phyloP scores from a whole-genome alignment of 257 asterid species.

The Salvia splendens region DNA sequence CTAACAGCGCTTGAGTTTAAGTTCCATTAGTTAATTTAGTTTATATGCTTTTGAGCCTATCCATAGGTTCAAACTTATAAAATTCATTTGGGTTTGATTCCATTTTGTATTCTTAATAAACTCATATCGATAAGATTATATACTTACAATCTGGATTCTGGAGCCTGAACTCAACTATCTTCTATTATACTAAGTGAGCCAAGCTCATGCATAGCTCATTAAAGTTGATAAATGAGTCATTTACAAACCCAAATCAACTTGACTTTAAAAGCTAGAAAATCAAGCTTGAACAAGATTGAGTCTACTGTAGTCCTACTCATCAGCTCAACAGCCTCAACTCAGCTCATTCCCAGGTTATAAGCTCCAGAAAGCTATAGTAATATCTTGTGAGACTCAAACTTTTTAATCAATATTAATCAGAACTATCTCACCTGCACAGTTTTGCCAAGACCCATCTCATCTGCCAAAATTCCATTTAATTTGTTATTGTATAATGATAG shows the following conservation, averaged over 20 bases:
- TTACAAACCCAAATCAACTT: not conserved
- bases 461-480: constrained; percentile 97
- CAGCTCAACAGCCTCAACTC: not conserved
- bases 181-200: not conserved
- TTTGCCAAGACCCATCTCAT: constrained; percentile 99
- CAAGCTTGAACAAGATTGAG: not conserved
- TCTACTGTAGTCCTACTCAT: not conserved
- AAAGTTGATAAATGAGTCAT: not conserved
- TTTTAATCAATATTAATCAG: constrained; percentile 24
- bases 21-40: not conserved
- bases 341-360: not conserved
- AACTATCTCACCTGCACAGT: constrained; percentile 83
- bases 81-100: not conserved
- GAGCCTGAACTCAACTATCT: not conserved
- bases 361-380: constrained; percentile 8
- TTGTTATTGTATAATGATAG: constrained; percentile 94
- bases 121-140: not conserved
- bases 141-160: not conserved
- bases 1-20: not conserved
- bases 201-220: not conserved
- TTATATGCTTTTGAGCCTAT: not conserved
- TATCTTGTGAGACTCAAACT: constrained; percentile 15
- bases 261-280: not conserved
- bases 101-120: not conserved
- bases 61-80: not conserved